These are phyloP conservation scores for Pseudonitzschia delicatissima DNA, from an alignment of 108 stramenopile species.

Conservation along the genomic window DNA sequence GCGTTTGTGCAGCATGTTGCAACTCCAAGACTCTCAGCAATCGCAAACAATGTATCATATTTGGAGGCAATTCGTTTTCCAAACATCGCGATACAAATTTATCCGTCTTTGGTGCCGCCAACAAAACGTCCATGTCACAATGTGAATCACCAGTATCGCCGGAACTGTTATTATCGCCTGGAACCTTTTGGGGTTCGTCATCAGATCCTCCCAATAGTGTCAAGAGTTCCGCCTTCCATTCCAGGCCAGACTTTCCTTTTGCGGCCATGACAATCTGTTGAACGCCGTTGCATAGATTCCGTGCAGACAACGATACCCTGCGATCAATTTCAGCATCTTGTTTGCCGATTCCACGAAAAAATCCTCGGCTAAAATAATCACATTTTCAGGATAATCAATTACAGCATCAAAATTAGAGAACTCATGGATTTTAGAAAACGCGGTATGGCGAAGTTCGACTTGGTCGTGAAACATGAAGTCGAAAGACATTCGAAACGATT, in stretches of 20 bases:
- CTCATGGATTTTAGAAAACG: no score
- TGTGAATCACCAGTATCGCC: conserved; percentile 14
- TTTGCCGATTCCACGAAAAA: conserved; percentile 18
- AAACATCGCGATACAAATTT: conserved; percentile 87
- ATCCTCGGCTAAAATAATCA: neutral
- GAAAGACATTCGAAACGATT: no score
- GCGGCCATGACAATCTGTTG: conserved; percentile 81
- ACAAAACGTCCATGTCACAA: conserved; percentile 67
- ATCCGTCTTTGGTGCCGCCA: conserved; percentile 64
- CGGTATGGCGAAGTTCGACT: no score
- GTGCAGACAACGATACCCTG: conserved; percentile 61
- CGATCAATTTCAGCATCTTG: conserved; percentile 78
- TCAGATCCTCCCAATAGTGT: conserved; percentile 67
- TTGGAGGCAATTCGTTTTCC: conserved; percentile 92
- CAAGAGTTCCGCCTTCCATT: conserved; percentile 72
- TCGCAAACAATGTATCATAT: conserved; percentile 92
- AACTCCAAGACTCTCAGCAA: conserved; percentile 90
- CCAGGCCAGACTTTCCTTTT: conserved; percentile 44
- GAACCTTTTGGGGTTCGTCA: conserved; percentile 28
- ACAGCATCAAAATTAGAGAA: no score
- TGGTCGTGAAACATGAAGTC: no score
- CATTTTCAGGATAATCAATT: no score
- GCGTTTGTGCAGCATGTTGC: conserved; percentile 69
- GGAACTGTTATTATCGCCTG: neutral
- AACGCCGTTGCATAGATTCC: conserved; percentile 75